Percentiles rank a stretch among this genome's conserved stretches.
Evolutionary conservation across 805 yeast genomes (phyloP).

Genomic region (Suhomyces sp.): DNA sequence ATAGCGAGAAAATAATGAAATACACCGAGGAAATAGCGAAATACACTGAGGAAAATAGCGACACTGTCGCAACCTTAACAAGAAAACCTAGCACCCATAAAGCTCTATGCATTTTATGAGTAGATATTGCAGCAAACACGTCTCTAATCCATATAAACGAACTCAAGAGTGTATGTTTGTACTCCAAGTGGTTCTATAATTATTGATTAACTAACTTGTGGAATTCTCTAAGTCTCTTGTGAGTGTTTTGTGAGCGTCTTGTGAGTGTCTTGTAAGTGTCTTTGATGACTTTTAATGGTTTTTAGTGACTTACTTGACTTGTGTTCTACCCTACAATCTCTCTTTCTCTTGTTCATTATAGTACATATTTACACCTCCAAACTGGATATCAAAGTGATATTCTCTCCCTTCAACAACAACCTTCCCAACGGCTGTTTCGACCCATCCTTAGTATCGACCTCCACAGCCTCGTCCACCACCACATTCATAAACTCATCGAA

Average conservation of each 20-base stretch:
- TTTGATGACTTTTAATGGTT: background rate
- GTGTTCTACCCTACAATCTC: background rate
- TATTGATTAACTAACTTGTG: too few relatives aligned
- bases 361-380: conserved; percentile 23
- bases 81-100: too few relatives aligned
- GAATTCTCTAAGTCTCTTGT: too few relatives aligned
- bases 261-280: too few relatives aligned
- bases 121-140: background rate
- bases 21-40: too few relatives aligned
- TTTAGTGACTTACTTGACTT: background rate
- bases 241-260: too few relatives aligned
- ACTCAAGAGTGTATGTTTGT: too few relatives aligned
- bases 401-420: conserved; percentile 88
- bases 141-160: too few relatives aligned
- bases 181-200: too few relatives aligned
- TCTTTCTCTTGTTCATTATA: background rate
- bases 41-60: background rate
- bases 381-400: conserved; percentile 68
- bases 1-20: background rate
- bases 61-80: too few relatives aligned
- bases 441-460: conserved; percentile 54
- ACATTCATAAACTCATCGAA: conserved; percentile 97
- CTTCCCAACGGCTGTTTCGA: conserved; percentile 60
- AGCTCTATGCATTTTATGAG: background rate
- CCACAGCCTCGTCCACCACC: conserved; percentile 59